Conservation (phyloP, 768 basidiomycete species). For the Xerocomellus dryophilus region DNA sequence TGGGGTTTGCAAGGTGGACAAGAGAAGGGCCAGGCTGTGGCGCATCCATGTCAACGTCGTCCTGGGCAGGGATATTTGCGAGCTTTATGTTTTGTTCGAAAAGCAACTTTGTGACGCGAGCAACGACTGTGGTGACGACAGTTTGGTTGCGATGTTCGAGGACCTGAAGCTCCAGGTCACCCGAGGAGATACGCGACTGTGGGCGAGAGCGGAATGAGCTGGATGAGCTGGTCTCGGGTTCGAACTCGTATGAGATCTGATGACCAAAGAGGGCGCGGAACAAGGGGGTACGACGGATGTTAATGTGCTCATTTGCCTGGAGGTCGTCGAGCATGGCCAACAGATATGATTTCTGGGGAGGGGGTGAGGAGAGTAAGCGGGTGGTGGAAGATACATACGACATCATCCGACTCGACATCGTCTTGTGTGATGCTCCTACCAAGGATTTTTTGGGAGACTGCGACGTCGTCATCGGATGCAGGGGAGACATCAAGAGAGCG, state of each 20-base stretch:
- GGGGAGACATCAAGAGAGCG: slow-evolving; percentile 32
- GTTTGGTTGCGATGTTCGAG: slow-evolving; percentile 38
- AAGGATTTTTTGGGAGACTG: slow-evolving; percentile 36
- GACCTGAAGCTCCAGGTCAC: slow-evolving; percentile 29
- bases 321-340: slow-evolving; percentile 39
- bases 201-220: slow-evolving; percentile 17
- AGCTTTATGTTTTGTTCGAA: slow-evolving; percentile 46
- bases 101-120: slow-evolving; percentile 43
- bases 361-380: slow-evolving; percentile 1
- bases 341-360: slow-evolving; percentile 44
- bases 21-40: slow-evolving; percentile 11
- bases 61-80: slow-evolving; percentile 29
- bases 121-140: slow-evolving; percentile 46
- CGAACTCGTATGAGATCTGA: slow-evolving; percentile 23
- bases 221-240: slow-evolving; percentile 8
- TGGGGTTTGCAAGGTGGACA: slow-evolving; percentile 32
- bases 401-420: slow-evolving; percentile 45
- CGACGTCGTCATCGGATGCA: slow-evolving; percentile 31
- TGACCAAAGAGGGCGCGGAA: slow-evolving; percentile 35
- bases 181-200: slow-evolving; percentile 9
- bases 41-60: slow-evolving; percentile 27
- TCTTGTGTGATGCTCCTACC: slow-evolving; percentile 41
- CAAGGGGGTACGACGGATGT: slow-evolving; percentile 40
- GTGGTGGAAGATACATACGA: slow-evolving; percentile 36
- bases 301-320: slow-evolving; percentile 30